Percentiles rank a stretch among this genome's conserved stretches.
Evolutionary conservation across 1,284 basidiomycete genomes (phyloP).

Genomic region (Austroboletus novae-zelandiae): DNA sequence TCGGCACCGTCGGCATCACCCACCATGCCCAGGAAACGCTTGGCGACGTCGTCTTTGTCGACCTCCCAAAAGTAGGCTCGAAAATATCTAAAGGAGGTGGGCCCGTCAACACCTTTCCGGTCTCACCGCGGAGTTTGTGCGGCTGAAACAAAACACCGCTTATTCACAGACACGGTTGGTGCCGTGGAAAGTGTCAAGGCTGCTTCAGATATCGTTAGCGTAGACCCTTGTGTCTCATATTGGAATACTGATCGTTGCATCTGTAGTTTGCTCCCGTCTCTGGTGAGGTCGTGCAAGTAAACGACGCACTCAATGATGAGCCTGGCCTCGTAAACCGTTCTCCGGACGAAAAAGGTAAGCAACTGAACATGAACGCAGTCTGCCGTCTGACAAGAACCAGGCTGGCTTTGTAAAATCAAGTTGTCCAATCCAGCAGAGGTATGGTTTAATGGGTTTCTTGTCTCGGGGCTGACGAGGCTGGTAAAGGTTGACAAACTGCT

Average conservation of each 20-base stretch:
- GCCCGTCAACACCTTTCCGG: conserved; percentile 23
- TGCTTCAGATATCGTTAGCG: conserved; percentile 87
- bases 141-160: conserved; percentile 3
- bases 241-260: conserved; percentile 9
- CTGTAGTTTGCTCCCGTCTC: conserved; percentile 88
- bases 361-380: not conserved
- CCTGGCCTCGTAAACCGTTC: conserved; percentile 90
- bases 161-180: conserved; percentile 77
- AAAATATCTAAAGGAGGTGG: conserved; percentile 78
- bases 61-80: conserved; percentile 76
- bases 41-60: conserved; percentile 98
- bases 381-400: conserved; percentile 39
- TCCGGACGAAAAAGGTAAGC: conserved; percentile 79
- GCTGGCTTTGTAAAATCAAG: conserved; percentile 96
- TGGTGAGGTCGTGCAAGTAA: conserved; percentile 81
- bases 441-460: conserved; percentile 38
- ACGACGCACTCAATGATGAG: conserved; percentile 65
- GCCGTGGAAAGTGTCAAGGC: conserved; percentile 99
- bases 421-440: conserved; percentile 77
- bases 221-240: conserved; percentile 2
- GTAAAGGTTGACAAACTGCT: conserved; percentile 72
- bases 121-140: not conserved
- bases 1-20: conserved; percentile 89
- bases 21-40: conserved; percentile 56
- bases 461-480: not conserved